Conservation (phyloP, 2,329 filamentous ascomycete genomes). For the Exophiala spinifera region DNA sequence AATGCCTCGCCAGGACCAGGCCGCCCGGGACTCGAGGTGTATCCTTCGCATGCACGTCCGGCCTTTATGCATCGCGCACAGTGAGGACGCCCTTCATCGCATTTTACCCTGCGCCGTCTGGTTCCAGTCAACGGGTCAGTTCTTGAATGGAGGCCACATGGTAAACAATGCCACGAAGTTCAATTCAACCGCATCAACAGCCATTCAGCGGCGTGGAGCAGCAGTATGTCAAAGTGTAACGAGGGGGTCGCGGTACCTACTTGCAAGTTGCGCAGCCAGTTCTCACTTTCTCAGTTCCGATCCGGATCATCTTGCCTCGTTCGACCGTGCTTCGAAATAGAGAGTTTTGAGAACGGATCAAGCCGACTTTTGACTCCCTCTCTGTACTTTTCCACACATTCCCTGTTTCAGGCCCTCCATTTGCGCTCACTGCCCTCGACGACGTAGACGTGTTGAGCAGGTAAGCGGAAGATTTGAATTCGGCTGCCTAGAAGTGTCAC, state of each 20-base stretch:
- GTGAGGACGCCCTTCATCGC: slow-evolving; percentile 31
- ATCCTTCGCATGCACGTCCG: slow-evolving; percentile 32
- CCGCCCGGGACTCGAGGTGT: slow-evolving; percentile 14
- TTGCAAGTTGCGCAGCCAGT: slow-evolving; percentile 26
- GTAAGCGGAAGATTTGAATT: too few species aligned
- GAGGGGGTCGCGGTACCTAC: slow-evolving; percentile 9
- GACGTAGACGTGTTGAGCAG: too few species aligned
- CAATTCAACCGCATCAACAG: not conserved
- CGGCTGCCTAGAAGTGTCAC: too few species aligned
- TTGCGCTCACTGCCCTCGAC: too few species aligned
- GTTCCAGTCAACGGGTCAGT: not conserved
- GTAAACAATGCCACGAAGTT: not conserved
- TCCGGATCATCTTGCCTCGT: slow-evolving; percentile 15
- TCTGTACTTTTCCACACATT: too few species aligned
- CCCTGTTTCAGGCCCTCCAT: too few species aligned
- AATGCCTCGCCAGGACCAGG: slow-evolving; percentile 5
- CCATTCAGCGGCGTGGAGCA: not conserved
- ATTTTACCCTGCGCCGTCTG: slow-evolving; percentile 29
- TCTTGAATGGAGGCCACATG: not conserved
- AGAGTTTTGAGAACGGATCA: too few species aligned
- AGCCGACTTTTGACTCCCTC: too few species aligned
- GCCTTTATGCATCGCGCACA: slow-evolving; percentile 32
- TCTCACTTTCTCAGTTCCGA: slow-evolving; percentile 23
- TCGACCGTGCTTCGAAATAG: too few species aligned
- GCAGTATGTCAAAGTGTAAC: not conserved